These are phyloP conservation scores for Solanum appendiculatum DNA, from an alignment of 257 asterid genomes.

Conservation along the genomic window DNA sequence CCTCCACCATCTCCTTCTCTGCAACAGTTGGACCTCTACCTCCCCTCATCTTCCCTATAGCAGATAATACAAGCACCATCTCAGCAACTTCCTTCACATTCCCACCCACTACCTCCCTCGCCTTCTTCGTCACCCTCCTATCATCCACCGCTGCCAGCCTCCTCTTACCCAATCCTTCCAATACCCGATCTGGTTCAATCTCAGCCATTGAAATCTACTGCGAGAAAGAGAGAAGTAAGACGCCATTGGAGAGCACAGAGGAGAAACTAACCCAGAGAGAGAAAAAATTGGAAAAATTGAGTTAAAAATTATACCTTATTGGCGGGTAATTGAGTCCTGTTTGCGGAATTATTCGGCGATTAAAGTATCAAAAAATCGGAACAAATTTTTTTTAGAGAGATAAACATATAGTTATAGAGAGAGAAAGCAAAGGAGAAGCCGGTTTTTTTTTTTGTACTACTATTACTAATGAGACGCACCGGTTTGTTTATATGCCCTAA, in stretches of 20 bases:
- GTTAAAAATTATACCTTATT: slow-evolving; percentile 43
- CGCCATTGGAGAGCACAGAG: slow-evolving; percentile 26
- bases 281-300: slow-evolving; percentile 7
- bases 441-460: background rate
- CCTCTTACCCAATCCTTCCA: slow-evolving; percentile 36
- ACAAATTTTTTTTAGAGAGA: slow-evolving; percentile 28
- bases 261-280: slow-evolving; percentile 31
- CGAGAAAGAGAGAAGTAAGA: slow-evolving; percentile 26
- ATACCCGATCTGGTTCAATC: slow-evolving; percentile 21
- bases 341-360: background rate
- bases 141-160: slow-evolving; percentile 37
- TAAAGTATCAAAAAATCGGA: slow-evolving; percentile 4
- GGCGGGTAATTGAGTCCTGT: slow-evolving; percentile 56
- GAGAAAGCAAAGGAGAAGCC: slow-evolving; percentile 11
- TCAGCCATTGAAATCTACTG: slow-evolving; percentile 22
- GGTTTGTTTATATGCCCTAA: background rate
- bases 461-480: background rate
- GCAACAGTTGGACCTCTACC: slow-evolving; percentile 64
- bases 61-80: slow-evolving; percentile 79
- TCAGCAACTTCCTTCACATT: slow-evolving; percentile 72
- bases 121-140: slow-evolving; percentile 13
- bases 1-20: slow-evolving; percentile 72
- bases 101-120: slow-evolving; percentile 13
- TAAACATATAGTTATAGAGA: slow-evolving; percentile 8
- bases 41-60: slow-evolving; percentile 93